Conservation (phyloP, 257 asterid genomes). For the Euphrasia confusa region DNA sequence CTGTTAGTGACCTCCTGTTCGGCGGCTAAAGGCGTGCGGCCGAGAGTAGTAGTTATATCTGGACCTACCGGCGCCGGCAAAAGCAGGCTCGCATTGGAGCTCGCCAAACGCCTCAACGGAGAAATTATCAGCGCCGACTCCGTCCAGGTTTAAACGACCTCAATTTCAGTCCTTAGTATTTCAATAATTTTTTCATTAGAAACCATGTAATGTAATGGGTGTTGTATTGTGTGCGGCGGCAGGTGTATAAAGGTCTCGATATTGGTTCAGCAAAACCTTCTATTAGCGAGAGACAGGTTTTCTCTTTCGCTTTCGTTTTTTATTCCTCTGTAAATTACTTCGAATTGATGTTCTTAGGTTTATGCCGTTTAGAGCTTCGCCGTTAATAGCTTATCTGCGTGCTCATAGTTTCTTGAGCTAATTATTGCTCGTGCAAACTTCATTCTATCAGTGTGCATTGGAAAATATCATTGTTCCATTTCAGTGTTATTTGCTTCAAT, state of each 20-base stretch:
- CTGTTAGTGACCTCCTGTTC: slow-evolving; percentile 38
- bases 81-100: slow-evolving; percentile 80
- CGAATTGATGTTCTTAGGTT: neutral
- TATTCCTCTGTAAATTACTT: neutral
- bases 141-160: slow-evolving; percentile 54
- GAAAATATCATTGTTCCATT: no score
- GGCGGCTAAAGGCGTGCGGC: slow-evolving; percentile 31
- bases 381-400: neutral
- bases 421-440: slow-evolving; percentile 9
- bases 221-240: slow-evolving; percentile 19
- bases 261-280: slow-evolving; percentile 95
- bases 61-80: slow-evolving; percentile 98
- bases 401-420: neutral
- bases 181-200: slow-evolving; percentile 1
- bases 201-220: neutral
- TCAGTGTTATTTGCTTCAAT: neutral
- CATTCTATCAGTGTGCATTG: neutral
- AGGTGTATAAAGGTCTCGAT: slow-evolving; percentile 94
- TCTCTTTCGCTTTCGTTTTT: neutral
- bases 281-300: slow-evolving; percentile 61
- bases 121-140: slow-evolving; percentile 96
- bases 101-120: slow-evolving; percentile 83
- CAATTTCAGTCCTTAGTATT: neutral
- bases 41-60: slow-evolving; percentile 78
- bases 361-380: slow-evolving; percentile 3